Base-by-base conservation (phyloP, 345 rosid genomes). In the Abelmoschus esculentus region DNA sequence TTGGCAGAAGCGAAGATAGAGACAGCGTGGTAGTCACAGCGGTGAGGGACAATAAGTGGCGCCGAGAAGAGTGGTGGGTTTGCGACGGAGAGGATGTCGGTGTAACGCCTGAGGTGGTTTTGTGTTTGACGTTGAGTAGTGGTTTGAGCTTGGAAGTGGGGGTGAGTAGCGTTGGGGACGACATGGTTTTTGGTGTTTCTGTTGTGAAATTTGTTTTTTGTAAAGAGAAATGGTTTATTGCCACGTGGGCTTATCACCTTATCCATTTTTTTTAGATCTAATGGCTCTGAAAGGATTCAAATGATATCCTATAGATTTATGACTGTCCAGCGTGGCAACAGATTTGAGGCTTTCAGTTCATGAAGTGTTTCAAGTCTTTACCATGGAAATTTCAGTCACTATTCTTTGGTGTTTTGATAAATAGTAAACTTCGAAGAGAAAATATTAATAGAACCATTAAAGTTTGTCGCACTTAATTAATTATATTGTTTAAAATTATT, bases 241-340 rank as follows among this genome's bases (percentile, higher is more conserved):
- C 82, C 96, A 86, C 95, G 96, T 88, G 83, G 78, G 66, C 96
- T 91, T 93, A 93, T 91, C 96, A 57, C 82, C 95, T 93, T 91
- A 91, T 93, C 97, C 72, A 31, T 29, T 70, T 18, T 70, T 49
- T 61, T 63, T 73, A 36, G 78, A 44, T n/a, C 32, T 28, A 54
- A 49, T 74, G 86, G 87, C 72, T 78, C 53, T 72, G 73, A 65
- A 49, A 11, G 38, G 38, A 67, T 8, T 76, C 81, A 75, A 69
- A 69, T 72, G 44, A 61, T 11, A 46, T 77, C 13, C n/a, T 60
- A 9, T 69, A 4, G 7, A 32, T 47, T 67, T 74, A 38, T 22
- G 26, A 22, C 0, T 1, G 26, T 22, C 26, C 26, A 22, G 26
- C 26, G 26, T 22, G 26, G 26, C 26, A 22, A 22, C 26, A 22